phyloP scores from a whole-genome alignment of 1,284 basidiomycete species.

The Moesziomyces globuligerus region DNA sequence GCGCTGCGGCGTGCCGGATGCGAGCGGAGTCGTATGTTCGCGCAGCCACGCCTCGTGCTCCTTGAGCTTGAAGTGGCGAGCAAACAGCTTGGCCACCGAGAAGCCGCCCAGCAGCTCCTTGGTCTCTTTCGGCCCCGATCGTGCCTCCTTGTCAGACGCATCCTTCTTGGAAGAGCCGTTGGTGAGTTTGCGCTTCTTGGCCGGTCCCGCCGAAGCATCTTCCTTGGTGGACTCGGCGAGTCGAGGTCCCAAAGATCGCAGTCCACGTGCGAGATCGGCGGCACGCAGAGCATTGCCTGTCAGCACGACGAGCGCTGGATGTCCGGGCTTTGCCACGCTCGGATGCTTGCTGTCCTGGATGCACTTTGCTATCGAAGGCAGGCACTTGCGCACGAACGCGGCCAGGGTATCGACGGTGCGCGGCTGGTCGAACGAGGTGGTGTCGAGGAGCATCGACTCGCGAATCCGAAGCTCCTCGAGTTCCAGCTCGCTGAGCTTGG shows the following conservation, averaged over 20 bases:
- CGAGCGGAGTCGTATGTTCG: constrained; percentile 50
- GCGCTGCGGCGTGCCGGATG: constrained; percentile 61
- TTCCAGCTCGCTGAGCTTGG: constrained; percentile 59
- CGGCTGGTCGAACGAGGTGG: constrained; percentile 25
- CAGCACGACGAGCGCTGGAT: constrained; percentile 51
- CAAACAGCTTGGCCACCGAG: constrained; percentile 63
- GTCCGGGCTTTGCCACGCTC: constrained; percentile 22
- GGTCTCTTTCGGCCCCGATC: constrained; percentile 10
- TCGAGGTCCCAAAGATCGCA: constrained; percentile 46
- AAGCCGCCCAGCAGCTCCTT: constrained; percentile 29
- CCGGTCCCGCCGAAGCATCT: constrained; percentile 15
- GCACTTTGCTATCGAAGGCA: constrained; percentile 20
- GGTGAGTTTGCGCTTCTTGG: constrained; percentile 28
- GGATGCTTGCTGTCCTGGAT: constrained; percentile 23
- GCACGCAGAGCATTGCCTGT: constrained; percentile 62
- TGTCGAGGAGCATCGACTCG: constrained; percentile 50
- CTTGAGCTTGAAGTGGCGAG: constrained; percentile 63
- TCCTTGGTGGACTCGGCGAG: constrained; percentile 11
- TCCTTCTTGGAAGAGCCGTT: constrained; percentile 7
- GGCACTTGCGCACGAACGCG: constrained; percentile 45
- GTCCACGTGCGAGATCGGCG: constrained; percentile 52
- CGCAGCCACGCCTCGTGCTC: constrained; percentile 58
- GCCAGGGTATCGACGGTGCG: constrained; percentile 32
- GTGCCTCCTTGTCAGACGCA: constrained; percentile 1
- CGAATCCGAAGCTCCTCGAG: constrained; percentile 52